Evolutionary conservation across 2,329 filamentous ascomycete genomes (phyloP), one percentile per base, ranked within the genome.

Genomic region (Aphanoascus verrucosus): DNA sequence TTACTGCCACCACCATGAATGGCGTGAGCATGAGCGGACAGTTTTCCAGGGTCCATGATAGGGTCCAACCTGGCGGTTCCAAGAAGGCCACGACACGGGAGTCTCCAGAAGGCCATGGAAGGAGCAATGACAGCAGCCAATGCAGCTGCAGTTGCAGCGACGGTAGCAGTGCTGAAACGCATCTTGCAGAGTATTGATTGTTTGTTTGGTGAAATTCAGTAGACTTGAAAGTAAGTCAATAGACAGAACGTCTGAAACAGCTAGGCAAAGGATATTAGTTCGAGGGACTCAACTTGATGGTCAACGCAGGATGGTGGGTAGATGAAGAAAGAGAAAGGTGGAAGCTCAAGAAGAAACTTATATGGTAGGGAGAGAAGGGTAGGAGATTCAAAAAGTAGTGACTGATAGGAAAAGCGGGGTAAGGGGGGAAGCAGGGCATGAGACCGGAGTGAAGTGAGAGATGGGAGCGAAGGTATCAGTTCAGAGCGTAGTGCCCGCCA

Each of bases 21-120:
- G 14, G 81, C 74, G 69, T 95, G 89, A 19, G 79, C 77, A 68
- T 95, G 89, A 55, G 74, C 66, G 8, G 83, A 79, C 34, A 81
- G 58, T 17, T 63, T 61, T 48, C 81, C 83, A 2, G 77, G 78
- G 55, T 80, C 76, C 53, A 93, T 76, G 53, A 95, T 75, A 15
- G 88, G 88, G 65, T 95, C 88, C 40, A 94, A 74, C 54, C 87
- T 80, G 48, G 81, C 85, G 54, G 87, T 67, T 57, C 82, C 86
- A 59, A 82, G 75, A 45, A 79, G 77, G 53, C 82, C 83, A 60
- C 80, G 84, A 69, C 88, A 95, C 62, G 88, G 85, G 78, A 95
- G 86, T 65, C 89, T 87, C 87, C 87, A 95, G 70, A 95, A 95
- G 56, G 85, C 89, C 61, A 77, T 65, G 45, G 74, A 76, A 42